Base-by-base conservation (phyloP, 495 filamentous ascomycete genomes). In the Parathielavia hyrcaniae region DNA sequence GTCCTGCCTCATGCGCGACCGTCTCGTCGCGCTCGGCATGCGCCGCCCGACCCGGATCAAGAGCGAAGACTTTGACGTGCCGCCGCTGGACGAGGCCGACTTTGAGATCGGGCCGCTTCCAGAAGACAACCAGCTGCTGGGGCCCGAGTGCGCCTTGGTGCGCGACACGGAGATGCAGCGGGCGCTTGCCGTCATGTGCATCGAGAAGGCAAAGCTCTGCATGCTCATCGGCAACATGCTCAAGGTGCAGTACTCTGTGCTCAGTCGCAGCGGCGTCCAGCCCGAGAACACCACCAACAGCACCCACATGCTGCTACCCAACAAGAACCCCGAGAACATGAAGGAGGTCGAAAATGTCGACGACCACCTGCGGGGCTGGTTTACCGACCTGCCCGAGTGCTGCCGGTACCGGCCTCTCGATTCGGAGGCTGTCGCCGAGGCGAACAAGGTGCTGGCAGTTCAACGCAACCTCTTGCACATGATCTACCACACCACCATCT, bases 1-100 rank as follows among this genome's bases (percentile, higher is more conserved):
- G 91, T 91, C 87, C 48, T 90, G 86, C 55, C 93, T 91, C 64
- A 93, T 92, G 79, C 83, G 90, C 43, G 91, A 96, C 71, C 87
- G 89, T 43, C 72, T 95, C 36, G 86, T 96, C 57, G 91, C 91
- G 6, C 70, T 96, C 19, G 91, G 90, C 38, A 95, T 95, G 90
- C 81, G 91, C 51, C 81, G 90, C 58, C 91, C 90, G 11, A 91
- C 89, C 59, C 78, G 90, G 43, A 89, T 96, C 70, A 93, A 95
- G 77, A 84, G 87, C 61, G 86, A 91, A 61, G 89, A 95, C 69
- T 93, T 85, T 67, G 87, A 95, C 63, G 90, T 95, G 52, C 88
- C 90, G 0, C 91, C 93, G 89, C 74, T 95, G 53, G 83, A 79
- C 17, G 75, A 90, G 53, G 80, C 85, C 59, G 91, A 96, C 69